phyloP scores from a whole-genome alignment of 495 filamentous ascomycete genomes.

The Aspergillus baeticus region DNA sequence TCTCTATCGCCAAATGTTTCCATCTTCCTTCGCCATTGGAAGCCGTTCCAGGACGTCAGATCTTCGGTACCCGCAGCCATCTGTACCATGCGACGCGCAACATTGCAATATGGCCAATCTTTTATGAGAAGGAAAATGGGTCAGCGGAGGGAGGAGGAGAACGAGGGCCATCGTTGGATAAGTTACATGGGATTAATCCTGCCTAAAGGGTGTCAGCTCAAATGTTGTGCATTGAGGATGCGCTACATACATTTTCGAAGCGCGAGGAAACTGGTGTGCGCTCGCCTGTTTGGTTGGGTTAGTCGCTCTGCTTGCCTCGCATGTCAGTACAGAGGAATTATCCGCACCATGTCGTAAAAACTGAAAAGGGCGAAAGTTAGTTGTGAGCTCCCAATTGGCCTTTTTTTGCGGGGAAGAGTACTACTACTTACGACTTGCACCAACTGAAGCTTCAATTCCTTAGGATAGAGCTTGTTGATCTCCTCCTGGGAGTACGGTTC shows the following conservation, averaged over 20 bases:
- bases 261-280: conserved; percentile 81
- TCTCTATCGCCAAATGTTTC: conserved; percentile 78
- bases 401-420: neutral
- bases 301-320: neutral
- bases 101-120: conserved; percentile 92
- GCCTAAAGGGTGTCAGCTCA: conserved; percentile 46
- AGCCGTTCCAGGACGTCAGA: conserved; percentile 58
- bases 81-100: conserved; percentile 69
- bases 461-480: conserved; percentile 77
- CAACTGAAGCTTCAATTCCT: conserved; percentile 73
- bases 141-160: conserved; percentile 17
- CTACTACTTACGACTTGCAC: conserved; percentile 72
- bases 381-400: conserved; percentile 1
- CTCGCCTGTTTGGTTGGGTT: conserved; percentile 53
- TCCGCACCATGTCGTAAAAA: conserved; percentile 78
- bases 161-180: neutral
- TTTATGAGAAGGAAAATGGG: neutral
- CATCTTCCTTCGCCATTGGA: conserved; percentile 76
- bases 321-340: neutral
- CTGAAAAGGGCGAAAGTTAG: conserved; percentile 24
- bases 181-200: conserved; percentile 70
- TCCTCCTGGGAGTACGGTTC: conserved; percentile 78
- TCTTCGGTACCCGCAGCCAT: conserved; percentile 61
- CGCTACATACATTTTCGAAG: conserved; percentile 70
- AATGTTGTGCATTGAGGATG: neutral